Evolutionary conservation across 169 alveolate species (phyloP).

Genomic region (Plasmodium vivax): DNA sequence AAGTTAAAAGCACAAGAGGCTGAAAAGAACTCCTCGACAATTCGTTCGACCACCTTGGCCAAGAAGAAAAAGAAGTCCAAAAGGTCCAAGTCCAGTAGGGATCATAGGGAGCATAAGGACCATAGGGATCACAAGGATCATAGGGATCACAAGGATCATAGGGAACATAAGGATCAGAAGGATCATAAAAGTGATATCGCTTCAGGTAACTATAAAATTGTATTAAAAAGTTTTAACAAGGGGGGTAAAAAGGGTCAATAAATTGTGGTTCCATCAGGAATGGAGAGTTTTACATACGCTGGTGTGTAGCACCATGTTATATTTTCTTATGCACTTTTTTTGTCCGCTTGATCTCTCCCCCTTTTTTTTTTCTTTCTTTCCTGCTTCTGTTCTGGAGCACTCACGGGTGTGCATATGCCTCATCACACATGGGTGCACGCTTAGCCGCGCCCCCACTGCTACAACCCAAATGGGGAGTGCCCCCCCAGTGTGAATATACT

Average conservation of each 20-base stretch:
- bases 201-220: slow-evolving; percentile 8
- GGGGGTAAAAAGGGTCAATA: background rate
- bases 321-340: background rate
- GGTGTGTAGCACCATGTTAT: background rate
- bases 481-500: background rate
- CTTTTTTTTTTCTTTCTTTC: background rate
- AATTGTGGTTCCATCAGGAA: background rate
- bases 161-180: background rate
- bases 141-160: background rate
- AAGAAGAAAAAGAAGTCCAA: slow-evolving; percentile 1
- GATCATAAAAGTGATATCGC: background rate
- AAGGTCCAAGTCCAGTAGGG: background rate
- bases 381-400: background rate
- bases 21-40: background rate
- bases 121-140: background rate
- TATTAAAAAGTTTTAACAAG: slow-evolving; percentile 1
- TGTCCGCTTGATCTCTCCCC: background rate
- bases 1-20: background rate
- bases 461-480: background rate
- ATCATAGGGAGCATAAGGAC: too few relatives aligned
- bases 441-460: background rate
- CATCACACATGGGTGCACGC: background rate
- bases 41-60: background rate
- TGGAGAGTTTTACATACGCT: background rate
- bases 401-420: background rate